phyloP scores from a whole-genome alignment of 768 basidiomycete genomes.

The Pulveroboletus sp. region DNA sequence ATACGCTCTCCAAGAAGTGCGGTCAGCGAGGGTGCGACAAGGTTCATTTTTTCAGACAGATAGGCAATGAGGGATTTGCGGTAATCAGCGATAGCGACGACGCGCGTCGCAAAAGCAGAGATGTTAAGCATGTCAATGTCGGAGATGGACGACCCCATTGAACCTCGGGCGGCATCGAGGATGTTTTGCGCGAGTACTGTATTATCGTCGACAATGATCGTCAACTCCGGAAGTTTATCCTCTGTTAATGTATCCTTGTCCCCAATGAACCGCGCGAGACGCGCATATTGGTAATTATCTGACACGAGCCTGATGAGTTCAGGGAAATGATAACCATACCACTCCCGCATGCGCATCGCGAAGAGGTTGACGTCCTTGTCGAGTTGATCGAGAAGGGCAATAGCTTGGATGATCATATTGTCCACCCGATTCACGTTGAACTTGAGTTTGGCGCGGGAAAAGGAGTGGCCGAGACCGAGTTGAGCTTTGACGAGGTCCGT shows the following conservation, averaged over 20 bases:
- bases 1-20: slow-evolving; percentile 90
- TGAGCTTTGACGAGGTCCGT: slow-evolving; percentile 91
- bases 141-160: slow-evolving; percentile 88
- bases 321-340: slow-evolving; percentile 99
- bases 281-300: slow-evolving; percentile 94
- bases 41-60: slow-evolving; percentile 95
- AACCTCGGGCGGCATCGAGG: slow-evolving; percentile 88
- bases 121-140: slow-evolving; percentile 97
- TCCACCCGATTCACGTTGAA: slow-evolving; percentile 95
- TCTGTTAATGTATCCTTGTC: slow-evolving; percentile 79
- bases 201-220: slow-evolving; percentile 79
- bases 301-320: slow-evolving; percentile 91
- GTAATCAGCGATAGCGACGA: slow-evolving; percentile 90
- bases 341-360: slow-evolving; percentile 96
- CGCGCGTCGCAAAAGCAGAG: slow-evolving; percentile 81
- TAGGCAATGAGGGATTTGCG: slow-evolving; percentile 86
- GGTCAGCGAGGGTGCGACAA: slow-evolving; percentile 89
- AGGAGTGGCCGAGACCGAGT: slow-evolving; percentile 95
- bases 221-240: slow-evolving; percentile 74
- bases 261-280: slow-evolving; percentile 78
- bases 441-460: slow-evolving; percentile 96
- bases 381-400: slow-evolving; percentile 95
- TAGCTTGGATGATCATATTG: slow-evolving; percentile 99
- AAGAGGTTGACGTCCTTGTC: slow-evolving; percentile 99
- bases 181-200: slow-evolving; percentile 85